phyloP scores from a whole-genome alignment of 257 asterid genomes.

The Solanum lycopersicoides region DNA sequence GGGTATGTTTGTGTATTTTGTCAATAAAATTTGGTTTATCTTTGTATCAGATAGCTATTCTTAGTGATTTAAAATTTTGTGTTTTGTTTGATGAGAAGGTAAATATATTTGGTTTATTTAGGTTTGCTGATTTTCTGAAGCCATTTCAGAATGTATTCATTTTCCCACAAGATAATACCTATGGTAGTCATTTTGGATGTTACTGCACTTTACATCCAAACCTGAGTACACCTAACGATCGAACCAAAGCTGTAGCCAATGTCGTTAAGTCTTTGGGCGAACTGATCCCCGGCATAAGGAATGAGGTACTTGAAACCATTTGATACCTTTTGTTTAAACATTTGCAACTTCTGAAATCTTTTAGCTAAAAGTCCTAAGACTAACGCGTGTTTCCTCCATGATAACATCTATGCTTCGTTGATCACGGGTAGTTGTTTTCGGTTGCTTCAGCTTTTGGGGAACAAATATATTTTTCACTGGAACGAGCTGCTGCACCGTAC shows the following conservation, averaged over 20 bases:
- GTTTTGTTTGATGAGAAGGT: background rate
- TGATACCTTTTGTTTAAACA: background rate
- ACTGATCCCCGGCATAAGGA: slow-evolving; percentile 79
- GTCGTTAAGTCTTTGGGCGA: slow-evolving; percentile 64
- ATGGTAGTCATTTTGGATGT: slow-evolving; percentile 33
- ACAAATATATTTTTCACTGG: slow-evolving; percentile 58
- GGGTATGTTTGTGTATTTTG: background rate
- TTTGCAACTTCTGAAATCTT: background rate
- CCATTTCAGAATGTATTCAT: slow-evolving; percentile 47
- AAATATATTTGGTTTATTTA: background rate
- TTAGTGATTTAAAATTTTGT: background rate
- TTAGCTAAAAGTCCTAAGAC: background rate
- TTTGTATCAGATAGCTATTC: background rate
- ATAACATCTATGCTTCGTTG: slow-evolving; percentile 2
- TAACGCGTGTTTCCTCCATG: background rate
- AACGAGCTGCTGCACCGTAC: slow-evolving; percentile 91
- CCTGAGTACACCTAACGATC: slow-evolving; percentile 34
- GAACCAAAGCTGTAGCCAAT: slow-evolving; percentile 64
- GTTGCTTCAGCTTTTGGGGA: slow-evolving; percentile 57
- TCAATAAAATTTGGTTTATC: background rate
- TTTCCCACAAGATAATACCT: slow-evolving; percentile 34
- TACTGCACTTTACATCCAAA: slow-evolving; percentile 46
- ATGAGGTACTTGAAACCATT: slow-evolving; percentile 46
- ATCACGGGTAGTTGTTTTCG: slow-evolving; percentile 50
- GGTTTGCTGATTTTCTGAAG: slow-evolving; percentile 53